phyloP scores from a whole-genome alignment of 176 grass and related monocot species.

The Alopecurus myosuroides region DNA sequence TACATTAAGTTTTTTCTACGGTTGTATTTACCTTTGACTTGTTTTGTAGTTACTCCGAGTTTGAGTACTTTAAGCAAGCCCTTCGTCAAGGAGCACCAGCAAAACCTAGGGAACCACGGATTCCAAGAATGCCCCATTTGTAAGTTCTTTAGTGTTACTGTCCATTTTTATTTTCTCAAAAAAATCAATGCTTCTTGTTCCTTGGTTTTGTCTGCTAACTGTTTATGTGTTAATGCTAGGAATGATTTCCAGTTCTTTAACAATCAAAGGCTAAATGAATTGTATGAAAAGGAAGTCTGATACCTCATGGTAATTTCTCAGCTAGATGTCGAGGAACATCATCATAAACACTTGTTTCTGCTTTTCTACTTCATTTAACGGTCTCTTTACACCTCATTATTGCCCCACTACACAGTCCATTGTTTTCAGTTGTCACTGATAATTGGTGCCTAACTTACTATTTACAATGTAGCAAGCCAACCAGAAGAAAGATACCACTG shows the following conservation, averaged over 20 bases:
- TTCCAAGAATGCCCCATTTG: constrained; percentile 96
- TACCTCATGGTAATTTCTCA: constrained; percentile 77
- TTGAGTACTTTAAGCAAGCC: constrained; percentile 98
- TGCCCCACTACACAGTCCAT: neutral
- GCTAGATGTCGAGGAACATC: neutral
- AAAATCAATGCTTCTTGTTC: neutral
- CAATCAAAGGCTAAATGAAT: constrained; percentile 82
- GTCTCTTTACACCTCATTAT: neutral
- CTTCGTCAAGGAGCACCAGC: constrained; percentile 83
- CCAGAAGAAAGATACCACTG: constrained; percentile 91
- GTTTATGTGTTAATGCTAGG: constrained; percentile 28
- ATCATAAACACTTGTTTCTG: neutral
- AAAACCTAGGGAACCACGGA: constrained; percentile 83
- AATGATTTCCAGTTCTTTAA: constrained; percentile 99
- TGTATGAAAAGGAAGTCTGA: constrained; percentile 98
- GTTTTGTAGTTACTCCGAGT: constrained; percentile 76
- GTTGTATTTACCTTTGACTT: neutral
- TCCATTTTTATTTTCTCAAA: too few relatives aligned
- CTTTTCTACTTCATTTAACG: neutral
- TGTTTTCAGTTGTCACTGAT: neutral
- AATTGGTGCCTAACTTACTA: constrained; percentile 19
- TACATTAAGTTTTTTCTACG: neutral
- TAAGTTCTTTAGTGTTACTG: constrained; percentile 25
- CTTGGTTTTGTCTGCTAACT: constrained; percentile 3
- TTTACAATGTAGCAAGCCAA: constrained; percentile 64